These are phyloP conservation scores for Wickerhamiella galacta DNA, from an alignment of 805 yeast species.

Conservation along the genomic window DNA sequence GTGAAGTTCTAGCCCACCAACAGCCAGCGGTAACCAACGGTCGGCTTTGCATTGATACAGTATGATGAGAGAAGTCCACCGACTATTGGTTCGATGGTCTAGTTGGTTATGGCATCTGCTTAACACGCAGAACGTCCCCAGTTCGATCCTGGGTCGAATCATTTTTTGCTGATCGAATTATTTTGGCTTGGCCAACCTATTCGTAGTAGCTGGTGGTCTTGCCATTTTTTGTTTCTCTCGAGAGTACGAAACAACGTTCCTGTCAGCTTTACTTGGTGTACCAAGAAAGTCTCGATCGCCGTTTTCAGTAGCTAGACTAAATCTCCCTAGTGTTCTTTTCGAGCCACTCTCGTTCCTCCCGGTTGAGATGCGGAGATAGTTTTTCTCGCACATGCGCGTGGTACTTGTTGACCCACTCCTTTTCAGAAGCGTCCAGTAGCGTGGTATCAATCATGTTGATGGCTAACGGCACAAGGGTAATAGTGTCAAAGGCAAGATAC, in stretches of 20 bases:
- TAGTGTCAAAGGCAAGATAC: slow-evolving; percentile 60
- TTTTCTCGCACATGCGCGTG: slow-evolving; percentile 41
- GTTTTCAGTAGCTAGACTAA: background rate
- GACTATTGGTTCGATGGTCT: slow-evolving; percentile 66
- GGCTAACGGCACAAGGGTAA: slow-evolving; percentile 76
- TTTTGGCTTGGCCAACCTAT: too few relatives aligned
- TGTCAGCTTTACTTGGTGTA: too few relatives aligned
- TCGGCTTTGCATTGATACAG: too few relatives aligned
- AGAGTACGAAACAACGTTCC: too few relatives aligned
- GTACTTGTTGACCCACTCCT: slow-evolving; percentile 49
- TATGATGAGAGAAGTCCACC: too few relatives aligned
- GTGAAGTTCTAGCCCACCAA: too few relatives aligned
- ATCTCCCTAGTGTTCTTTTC: slow-evolving; percentile 40
- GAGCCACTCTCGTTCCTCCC: slow-evolving; percentile 55
- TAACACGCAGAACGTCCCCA: slow-evolving; percentile 99
- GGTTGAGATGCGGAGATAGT: slow-evolving; percentile 33
- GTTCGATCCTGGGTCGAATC: slow-evolving; percentile 99
- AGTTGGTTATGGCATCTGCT: slow-evolving; percentile 99
- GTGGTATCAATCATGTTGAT: slow-evolving; percentile 46
- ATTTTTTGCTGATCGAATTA: too few relatives aligned
- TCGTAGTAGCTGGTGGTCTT: too few relatives aligned
- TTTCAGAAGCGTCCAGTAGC: slow-evolving; percentile 45
- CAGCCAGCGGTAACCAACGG: too few relatives aligned
- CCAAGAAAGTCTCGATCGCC: too few relatives aligned
- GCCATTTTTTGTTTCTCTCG: too few relatives aligned